Base-by-base conservation (phyloP, 1,139 yeast species). In the Blastobotrys apis region DNA sequence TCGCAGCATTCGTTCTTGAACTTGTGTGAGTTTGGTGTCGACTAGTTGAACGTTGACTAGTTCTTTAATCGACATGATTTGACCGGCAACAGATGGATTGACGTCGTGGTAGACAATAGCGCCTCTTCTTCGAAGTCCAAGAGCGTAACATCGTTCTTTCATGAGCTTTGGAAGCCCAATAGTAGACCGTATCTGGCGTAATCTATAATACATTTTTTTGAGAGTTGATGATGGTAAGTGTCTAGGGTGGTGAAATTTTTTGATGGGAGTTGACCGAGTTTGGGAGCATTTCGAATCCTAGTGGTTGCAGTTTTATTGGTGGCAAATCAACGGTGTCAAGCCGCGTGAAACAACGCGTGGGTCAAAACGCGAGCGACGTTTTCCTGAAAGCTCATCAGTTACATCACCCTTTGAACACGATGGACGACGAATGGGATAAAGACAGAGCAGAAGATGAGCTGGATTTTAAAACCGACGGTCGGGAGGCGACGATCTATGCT, bases 31-130 rank as follows among this genome's bases (percentile, higher is more conserved):
- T 15, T 56, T 50, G 31, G 72, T 67, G 37, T 80, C 80, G 6
- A 84, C 81, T 35, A 88, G 70, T 55, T 88, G 94, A 25, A 92
- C 94, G 47, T 77, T 77, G n/a, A 92, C 92, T 47, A 92, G 71
- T 64, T 92, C 97, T 65, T 92, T 92, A 45, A 92, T 86, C 49
- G 77, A 73, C 40, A 87, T 78, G 48, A 92, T 74, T 69, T 83
- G 81, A 62, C 95, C 95, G 5, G 97, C 97, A 47, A 84, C 77
- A 32, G 83, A 76, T 17, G 94, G 88, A 20, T 83, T 74, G 9
- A 86, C 88, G 40, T 70, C 69, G 57, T 81, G 88, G 67, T 83
- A 90, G 4, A 80, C 81, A 1, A 81, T 76, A 37, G 82, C 81
- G 46, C 88, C 84, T 57, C 94, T 78, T 59, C 75, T 81, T 46